A percentile compares a stretch with the other conserved stretches of the same genome.
phyloP scores from a whole-genome alignment of 1,284 basidiomycete genomes.

The Omphalotus olearius region DNA sequence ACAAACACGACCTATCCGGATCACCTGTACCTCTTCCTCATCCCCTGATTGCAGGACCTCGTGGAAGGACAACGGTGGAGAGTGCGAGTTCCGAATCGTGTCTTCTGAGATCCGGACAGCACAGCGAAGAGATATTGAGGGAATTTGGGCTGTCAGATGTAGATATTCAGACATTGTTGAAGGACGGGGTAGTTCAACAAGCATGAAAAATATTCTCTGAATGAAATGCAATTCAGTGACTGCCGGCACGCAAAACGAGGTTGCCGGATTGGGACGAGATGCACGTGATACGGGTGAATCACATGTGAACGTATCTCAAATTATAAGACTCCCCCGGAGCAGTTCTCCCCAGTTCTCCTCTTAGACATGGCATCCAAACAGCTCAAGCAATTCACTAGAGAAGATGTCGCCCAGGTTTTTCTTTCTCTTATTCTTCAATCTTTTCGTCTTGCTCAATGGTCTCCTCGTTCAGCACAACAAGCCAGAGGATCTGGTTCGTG shows the following conservation, averaged over 20 bases:
- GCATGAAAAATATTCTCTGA: background rate
- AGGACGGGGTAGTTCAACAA: slow-evolving; percentile 35
- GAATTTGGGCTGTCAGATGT: slow-evolving; percentile 39
- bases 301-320: slow-evolving; percentile 3
- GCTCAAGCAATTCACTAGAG: slow-evolving; percentile 40
- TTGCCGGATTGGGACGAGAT: background rate
- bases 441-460: slow-evolving; percentile 27
- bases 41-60: slow-evolving; percentile 37
- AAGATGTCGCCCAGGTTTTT: slow-evolving; percentile 51
- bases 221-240: background rate
- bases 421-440: background rate
- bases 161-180: slow-evolving; percentile 32
- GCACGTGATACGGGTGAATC: slow-evolving; percentile 5
- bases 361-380: slow-evolving; percentile 19
- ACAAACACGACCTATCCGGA: slow-evolving; percentile 28
- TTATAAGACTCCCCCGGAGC: slow-evolving; percentile 1
- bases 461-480: slow-evolving; percentile 61
- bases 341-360: slow-evolving; percentile 8
- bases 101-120: slow-evolving; percentile 42
- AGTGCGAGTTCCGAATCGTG: slow-evolving; percentile 9
- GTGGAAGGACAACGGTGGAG: slow-evolving; percentile 13
- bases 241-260: background rate
- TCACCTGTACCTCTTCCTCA: slow-evolving; percentile 43
- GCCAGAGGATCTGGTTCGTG: slow-evolving; percentile 49
- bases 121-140: slow-evolving; percentile 46